Base-by-base conservation (phyloP, 2,329 filamentous ascomycete genomes). In the Cladophialophora psammophila region DNA sequence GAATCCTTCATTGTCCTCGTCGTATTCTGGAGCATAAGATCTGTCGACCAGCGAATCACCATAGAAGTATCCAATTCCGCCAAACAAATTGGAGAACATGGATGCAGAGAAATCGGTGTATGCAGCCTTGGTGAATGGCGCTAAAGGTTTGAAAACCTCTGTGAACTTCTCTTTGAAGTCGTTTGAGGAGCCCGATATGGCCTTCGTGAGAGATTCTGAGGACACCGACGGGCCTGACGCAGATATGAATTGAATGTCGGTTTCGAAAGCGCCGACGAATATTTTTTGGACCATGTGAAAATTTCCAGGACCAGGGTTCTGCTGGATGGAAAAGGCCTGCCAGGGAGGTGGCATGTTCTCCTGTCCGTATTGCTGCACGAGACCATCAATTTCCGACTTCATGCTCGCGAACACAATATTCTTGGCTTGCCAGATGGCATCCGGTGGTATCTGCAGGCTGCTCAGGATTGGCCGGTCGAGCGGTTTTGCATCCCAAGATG, bases 1-100 rank as follows among this genome's bases (percentile, higher is more conserved):
- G 80, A 98, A 98, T 0, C 92, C 91, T 79, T 98, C 95, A 66
- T 93, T 92, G 71, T 96, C 93, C 80, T 99, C 95, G 10, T 97
- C 93, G 72, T 98, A 98, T 74, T 96, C 94, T 9, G 90, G 83
- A n/a, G 93, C 92, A 75, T 94, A 92, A 0, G 94, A 97, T 42
- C 93, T 90, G 76, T 99, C 95, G 60, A 97, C 91, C 26, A 97
- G 81, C 38, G 93, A 90, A 65, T 95, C 86, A 48, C 95, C 95
- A 75, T 96, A 87, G 81, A 99, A 99, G 80, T 96, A 98, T 8
- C 95, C 95, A 73, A 98, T 92, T 55, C 95, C 95, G 64, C 95
- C 95, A 40, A 97, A 85, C 38, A 99, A 83, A 77, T 98, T 99
- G 1, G 94, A 97, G 73, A 99, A 91, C 84, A 99, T 91, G 70